phyloP scores from a whole-genome alignment of 495 filamentous ascomycete species.

The Pyrenula massariospora region DNA sequence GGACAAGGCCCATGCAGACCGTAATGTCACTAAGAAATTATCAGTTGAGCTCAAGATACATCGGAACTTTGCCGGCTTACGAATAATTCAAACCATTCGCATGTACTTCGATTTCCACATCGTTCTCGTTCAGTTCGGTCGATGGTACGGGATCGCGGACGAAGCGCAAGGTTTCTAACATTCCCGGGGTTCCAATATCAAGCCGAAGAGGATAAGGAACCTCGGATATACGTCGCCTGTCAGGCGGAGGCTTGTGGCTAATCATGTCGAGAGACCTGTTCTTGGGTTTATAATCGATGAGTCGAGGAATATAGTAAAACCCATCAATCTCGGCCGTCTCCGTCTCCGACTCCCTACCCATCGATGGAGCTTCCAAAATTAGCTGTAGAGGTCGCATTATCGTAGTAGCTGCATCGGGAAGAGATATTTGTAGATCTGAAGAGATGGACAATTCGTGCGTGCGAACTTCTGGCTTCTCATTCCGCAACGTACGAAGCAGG shows the following conservation, averaged over 20 bases:
- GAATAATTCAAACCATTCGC: conserved; percentile 29
- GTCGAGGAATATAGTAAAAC: background rate
- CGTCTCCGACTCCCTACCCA: background rate
- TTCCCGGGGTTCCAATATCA: conserved; percentile 11
- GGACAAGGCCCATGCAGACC: conserved; percentile 5
- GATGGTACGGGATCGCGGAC: conserved; percentile 95
- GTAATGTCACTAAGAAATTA: conserved; percentile 10
- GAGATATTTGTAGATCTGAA: background rate
- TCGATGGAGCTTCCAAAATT: background rate
- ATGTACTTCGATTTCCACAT: conserved; percentile 20
- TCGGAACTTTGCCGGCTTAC: background rate
- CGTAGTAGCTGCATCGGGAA: background rate
- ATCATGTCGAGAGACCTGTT: background rate
- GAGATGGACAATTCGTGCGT: background rate
- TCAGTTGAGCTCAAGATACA: background rate
- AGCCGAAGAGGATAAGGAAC: conserved; percentile 16
- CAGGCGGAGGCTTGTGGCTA: background rate
- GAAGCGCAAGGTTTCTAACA: conserved; percentile 52
- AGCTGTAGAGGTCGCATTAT: background rate
- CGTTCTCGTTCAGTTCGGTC: conserved; percentile 47
- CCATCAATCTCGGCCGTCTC: background rate
- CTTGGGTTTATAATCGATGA: background rate
- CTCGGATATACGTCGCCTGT: conserved; percentile 20
- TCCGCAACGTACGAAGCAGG: conserved; percentile 1
- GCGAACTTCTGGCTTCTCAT: background rate